Evolutionary conservation across 768 basidiomycete species (phyloP).

Genomic region (Imleria badia): DNA sequence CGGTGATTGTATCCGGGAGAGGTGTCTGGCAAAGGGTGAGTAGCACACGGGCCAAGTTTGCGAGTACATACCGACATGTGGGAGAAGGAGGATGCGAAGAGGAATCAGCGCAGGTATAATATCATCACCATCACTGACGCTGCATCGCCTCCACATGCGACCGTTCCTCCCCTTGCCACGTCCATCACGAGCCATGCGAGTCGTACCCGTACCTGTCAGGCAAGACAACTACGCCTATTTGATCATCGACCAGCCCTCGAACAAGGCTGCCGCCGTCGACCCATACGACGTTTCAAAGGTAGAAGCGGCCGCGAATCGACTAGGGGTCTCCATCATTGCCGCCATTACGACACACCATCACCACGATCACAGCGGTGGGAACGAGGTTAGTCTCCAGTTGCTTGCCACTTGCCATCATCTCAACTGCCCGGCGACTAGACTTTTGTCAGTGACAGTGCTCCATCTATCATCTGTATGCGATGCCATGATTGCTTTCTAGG

Average conservation of each 20-base stretch:
- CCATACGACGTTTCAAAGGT: slow-evolving; percentile 77
- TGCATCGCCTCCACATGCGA: slow-evolving; percentile 25
- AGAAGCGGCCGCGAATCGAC: slow-evolving; percentile 54
- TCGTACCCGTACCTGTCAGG: slow-evolving; percentile 77
- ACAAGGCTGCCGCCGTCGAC: slow-evolving; percentile 77
- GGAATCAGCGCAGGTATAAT: slow-evolving; percentile 1
- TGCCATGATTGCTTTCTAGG: slow-evolving; percentile 35
- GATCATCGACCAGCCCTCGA: slow-evolving; percentile 65
- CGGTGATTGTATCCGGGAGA: no score
- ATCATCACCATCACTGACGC: slow-evolving; percentile 7
- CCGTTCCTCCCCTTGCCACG: slow-evolving; percentile 14
- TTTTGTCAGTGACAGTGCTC: slow-evolving; percentile 32
- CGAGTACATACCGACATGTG: slow-evolving; percentile 6
- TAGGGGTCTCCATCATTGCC: slow-evolving; percentile 66
- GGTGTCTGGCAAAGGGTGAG: slow-evolving; percentile 10
- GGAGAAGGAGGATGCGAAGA: not conserved
- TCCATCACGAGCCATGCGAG: slow-evolving; percentile 50
- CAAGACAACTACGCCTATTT: slow-evolving; percentile 87
- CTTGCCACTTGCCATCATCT: slow-evolving; percentile 7
- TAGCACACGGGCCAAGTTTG: not conserved
- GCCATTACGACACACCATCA: slow-evolving; percentile 93
- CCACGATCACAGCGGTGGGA: slow-evolving; percentile 86
- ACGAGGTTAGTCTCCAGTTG: slow-evolving; percentile 49
- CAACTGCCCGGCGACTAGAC: slow-evolving; percentile 15
- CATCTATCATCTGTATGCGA: not conserved